Percentiles rank a stretch among this genome's conserved stretches.
phyloP scores from a whole-genome alignment of 176 grass and related monocot species.

The Eleusine coracana region DNA sequence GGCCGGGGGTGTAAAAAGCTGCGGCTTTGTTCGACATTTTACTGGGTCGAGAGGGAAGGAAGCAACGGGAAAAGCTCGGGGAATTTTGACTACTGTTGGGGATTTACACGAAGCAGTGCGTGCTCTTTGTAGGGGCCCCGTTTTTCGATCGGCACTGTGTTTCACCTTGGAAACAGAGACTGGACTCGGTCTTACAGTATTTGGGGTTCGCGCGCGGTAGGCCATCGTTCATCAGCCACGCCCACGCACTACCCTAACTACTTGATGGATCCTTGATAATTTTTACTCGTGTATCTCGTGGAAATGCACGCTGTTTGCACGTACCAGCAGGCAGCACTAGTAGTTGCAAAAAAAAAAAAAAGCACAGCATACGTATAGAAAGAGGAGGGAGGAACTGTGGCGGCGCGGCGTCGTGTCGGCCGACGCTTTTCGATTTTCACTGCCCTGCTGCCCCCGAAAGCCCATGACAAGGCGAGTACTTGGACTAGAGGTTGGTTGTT shows the following conservation, averaged over 20 bases:
- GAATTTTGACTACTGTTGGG: slow-evolving; percentile 40
- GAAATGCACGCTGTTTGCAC: background rate
- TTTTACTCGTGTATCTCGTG: too few relatives aligned
- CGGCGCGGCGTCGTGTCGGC: slow-evolving; percentile 10
- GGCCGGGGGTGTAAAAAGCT: slow-evolving; percentile 25
- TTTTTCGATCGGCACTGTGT: background rate
- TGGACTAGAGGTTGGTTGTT: background rate
- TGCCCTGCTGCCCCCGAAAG: background rate
- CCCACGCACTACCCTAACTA: background rate
- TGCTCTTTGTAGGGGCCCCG: slow-evolving; percentile 17
- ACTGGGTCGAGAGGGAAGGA: slow-evolving; percentile 19
- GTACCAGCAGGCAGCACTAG: background rate
- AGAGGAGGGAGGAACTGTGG: background rate
- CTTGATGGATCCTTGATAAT: too few relatives aligned
- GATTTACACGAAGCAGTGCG: background rate
- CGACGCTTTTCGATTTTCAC: slow-evolving; percentile 24
- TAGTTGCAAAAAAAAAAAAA: background rate
- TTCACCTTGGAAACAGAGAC: background rate
- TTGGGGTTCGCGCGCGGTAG: background rate
- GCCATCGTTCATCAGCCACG: background rate
- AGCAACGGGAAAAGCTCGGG: background rate
- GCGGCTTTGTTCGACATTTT: slow-evolving; percentile 8
- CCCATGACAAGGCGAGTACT: background rate
- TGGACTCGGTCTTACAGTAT: background rate
- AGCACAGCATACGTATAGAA: too few relatives aligned